Base-by-base conservation (phyloP, 352 stramenopile species). In the Aphanomyces invadans region DNA sequence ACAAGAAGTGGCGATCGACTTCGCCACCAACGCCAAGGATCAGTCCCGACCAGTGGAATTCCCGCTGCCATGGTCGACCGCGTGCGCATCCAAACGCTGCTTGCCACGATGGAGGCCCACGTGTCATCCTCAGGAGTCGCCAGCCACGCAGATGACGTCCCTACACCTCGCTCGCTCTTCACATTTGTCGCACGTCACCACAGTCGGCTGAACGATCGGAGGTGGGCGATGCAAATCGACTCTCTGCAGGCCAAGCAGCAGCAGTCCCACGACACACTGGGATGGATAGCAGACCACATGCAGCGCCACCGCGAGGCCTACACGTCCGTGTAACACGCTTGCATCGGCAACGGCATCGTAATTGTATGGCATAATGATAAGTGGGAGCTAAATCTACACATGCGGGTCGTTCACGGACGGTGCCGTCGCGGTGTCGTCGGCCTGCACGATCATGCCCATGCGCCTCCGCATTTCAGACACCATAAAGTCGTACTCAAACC, bases 401-500 rank as follows among this genome's bases (percentile, higher is more conserved):
- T 10, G 15, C n/a, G 46, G 46, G 7, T 42, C 36, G 36, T 7
- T 42, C 7, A 7, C 15, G 36, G 15, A 42, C 36, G 15, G 7
- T 42, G 15, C 36, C 7, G 15, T 7, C 7, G 36, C 7, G 36
- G 36, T 42, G 36, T 42, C 7, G 36, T 15, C 36, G 7, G 36
- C 15, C 36, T 15, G 7, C 7, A 42, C 36, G 49, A 57, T 32
- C 49, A 12, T 26, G 12, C 12, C 11, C 49, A 57, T 57, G 25
- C 49, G 49, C 49, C 49, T 57, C 19, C 25, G 49, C 49, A 57
- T 57, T 38, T 57, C 31, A 5, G 60, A 42, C 28, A 51, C 21
- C 60, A 67, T 60, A 32, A 36, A 67, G 25, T 67, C 21, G 33
- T 57, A 67, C 11, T 67, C 60, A 28, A 51, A 67, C 3, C 33